Evolutionary conservation across 2,329 filamentous ascomycete genomes (phyloP), one percentile per base, ranked within the genome.

Genomic region (Diaporthe nobilis): DNA sequence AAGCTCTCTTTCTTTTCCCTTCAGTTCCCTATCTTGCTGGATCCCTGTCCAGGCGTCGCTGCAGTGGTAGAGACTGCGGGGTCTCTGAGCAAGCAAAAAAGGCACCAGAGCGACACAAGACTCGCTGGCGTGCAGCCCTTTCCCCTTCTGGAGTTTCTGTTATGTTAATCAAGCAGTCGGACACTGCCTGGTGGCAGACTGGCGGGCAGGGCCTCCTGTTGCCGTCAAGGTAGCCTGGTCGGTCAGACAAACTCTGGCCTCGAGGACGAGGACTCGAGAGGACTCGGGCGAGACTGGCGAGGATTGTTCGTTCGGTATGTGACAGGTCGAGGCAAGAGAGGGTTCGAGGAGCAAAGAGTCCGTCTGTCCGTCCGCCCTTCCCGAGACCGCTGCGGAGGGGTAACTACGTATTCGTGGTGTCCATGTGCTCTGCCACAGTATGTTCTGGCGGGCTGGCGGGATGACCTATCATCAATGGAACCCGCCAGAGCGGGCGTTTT

Each of bases 101-200:
- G 31, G 47, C 65, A 70, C 65, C 65, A 70, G 37, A 55, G 34
- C 49, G 22, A 49, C 65, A 55, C 65, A 70, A 70, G 65, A 55
- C 65, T 70, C 34, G 34, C 13, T 73, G 57, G 55, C 58, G 65
- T 55, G 34, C 49, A 70, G 65, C 34, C 65, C 49, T 70, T 70
- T 55, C 65, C 65, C 49, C 65, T 70, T 55, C 49, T 70, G 65
- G 65, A 68, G 65, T 53, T 68, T 68, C 65, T 17, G 65, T 68
- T 68, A 39, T 53, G 65, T 53, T 53, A 25, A 68, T 53, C 47
- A 17, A 68, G 65, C 65, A 53, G 65, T 25, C 6, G 65, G 34
- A 22, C 22, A 42, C 49, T 42, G 20, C 47, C 49, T 55, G 65
- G 53, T 28, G 15, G 53, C 53, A 55, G 53, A 55, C 12, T 31